Percentiles rank a stretch among this genome's conserved stretches.
Conservation (phyloP, 1,284 basidiomycete genomes). For the Cutaneotrichosporon curvatum region DNA sequence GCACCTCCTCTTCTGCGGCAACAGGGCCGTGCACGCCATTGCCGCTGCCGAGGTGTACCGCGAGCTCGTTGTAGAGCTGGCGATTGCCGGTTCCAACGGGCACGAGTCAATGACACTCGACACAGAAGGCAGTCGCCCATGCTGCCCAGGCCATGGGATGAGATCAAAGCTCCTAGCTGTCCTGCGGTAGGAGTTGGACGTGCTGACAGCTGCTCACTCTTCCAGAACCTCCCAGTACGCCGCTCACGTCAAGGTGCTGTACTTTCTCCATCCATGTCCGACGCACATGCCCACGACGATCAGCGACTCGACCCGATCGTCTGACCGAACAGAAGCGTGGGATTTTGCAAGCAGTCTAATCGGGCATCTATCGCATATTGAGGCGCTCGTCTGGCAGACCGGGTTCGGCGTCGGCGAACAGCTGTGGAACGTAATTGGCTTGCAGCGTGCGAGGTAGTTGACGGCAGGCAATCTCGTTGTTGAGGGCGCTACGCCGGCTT, state of each 20-base stretch:
- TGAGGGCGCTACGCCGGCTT: slow-evolving; percentile 4
- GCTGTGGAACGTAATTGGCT: slow-evolving; percentile 10
- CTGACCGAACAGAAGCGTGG: slow-evolving; percentile 13
- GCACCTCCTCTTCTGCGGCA: slow-evolving; percentile 5
- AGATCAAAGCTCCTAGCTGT: slow-evolving; percentile 3
- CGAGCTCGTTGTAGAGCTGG: slow-evolving; percentile 11
- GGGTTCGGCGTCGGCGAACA: slow-evolving; percentile 12
- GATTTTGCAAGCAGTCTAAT: slow-evolving; percentile 9
- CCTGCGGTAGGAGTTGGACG: slow-evolving; percentile 3
- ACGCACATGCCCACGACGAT: slow-evolving; percentile 5
- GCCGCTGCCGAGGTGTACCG: slow-evolving; percentile 5
- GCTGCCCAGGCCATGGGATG: slow-evolving; percentile 9
- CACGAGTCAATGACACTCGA: not conserved
- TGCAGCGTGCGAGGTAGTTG: not conserved
- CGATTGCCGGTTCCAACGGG: slow-evolving; percentile 9
- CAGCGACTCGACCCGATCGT: slow-evolving; percentile 7
- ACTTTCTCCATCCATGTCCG: slow-evolving; percentile 14
- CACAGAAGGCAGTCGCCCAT: not conserved
- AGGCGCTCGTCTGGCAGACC: slow-evolving; percentile 15
- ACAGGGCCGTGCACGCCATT: slow-evolving; percentile 1
- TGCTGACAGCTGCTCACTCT: not conserved
- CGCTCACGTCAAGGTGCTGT: slow-evolving; percentile 9
- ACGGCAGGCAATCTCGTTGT: slow-evolving; percentile 9
- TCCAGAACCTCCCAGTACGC: slow-evolving; percentile 9
- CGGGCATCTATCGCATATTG: slow-evolving; percentile 3